Evolutionary conservation across 768 basidiomycete genomes (phyloP).

Genomic region (Ephemerocybe angulata): DNA sequence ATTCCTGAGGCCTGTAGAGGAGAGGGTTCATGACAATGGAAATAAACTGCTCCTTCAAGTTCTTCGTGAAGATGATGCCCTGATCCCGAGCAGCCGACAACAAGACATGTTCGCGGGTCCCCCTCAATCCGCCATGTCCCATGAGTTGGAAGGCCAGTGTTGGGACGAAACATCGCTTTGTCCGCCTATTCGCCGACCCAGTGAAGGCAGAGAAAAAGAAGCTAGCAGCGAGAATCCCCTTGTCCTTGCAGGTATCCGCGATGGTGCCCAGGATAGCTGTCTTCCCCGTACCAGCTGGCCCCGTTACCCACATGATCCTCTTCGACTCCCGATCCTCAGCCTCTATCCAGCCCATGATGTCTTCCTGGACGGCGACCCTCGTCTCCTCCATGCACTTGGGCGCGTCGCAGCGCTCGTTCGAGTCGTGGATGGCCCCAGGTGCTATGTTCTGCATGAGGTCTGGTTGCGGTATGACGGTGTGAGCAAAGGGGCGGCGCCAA

Average conservation of each 20-base stretch:
- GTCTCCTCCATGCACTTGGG: not conserved
- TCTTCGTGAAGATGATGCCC: not conserved
- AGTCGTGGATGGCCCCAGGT: conserved; percentile 6
- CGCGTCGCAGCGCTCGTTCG: conserved; percentile 6
- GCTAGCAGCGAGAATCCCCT: conserved; percentile 3
- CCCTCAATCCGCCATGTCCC: not conserved
- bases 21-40: not conserved
- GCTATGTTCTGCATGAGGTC: not conserved
- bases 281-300: conserved; percentile 10
- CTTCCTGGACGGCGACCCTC: not conserved
- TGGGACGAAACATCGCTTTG: not conserved
- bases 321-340: not conserved
- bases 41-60: not conserved
- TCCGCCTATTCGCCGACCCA: not conserved
- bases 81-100: not conserved
- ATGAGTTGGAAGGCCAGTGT: not conserved
- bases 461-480: no score
- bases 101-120: not conserved
- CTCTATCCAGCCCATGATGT: conserved; percentile 3
- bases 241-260: conserved; percentile 1
- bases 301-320: conserved; percentile 3
- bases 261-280: conserved; percentile 9
- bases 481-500: no score
- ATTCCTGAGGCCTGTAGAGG: not conserved
- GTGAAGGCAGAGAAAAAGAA: conserved; percentile 10